These are phyloP conservation scores for Capsicum rhomboideum DNA, from an alignment of 257 asterid species.

Conservation along the genomic window DNA sequence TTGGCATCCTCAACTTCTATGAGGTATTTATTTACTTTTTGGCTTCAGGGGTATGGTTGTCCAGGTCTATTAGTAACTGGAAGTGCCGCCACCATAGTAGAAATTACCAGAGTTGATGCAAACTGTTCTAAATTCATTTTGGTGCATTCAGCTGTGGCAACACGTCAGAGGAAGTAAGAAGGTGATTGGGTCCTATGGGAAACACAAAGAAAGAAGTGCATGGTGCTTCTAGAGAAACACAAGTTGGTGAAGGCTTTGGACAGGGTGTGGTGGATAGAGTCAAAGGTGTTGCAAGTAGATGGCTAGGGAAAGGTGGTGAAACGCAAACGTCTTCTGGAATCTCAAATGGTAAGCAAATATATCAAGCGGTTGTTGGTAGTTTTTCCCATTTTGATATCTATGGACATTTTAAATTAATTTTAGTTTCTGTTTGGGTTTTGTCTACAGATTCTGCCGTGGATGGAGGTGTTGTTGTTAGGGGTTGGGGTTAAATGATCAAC, in stretches of 20 bases:
- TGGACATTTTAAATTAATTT: no score
- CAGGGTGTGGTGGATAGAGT: constrained; percentile 39
- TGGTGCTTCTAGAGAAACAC: constrained; percentile 11
- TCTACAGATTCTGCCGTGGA: not conserved
- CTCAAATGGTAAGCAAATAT: not conserved
- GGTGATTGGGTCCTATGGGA: constrained; percentile 23
- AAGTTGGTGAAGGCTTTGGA: constrained; percentile 22
- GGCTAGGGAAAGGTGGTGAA: constrained; percentile 48
- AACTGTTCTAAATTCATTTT: constrained; percentile 84
- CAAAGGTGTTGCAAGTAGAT: constrained; percentile 41
- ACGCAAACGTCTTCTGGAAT: not conserved
- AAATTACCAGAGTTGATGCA: constrained; percentile 91
- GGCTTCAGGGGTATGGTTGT: constrained; percentile 81
- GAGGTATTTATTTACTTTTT: not conserved
- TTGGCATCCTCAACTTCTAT: not conserved
- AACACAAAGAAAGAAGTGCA: constrained; percentile 29
- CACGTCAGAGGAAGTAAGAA: constrained; percentile 37
- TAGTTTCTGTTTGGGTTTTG: no score
- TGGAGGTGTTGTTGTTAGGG: not conserved
- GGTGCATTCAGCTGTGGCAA: constrained; percentile 87
- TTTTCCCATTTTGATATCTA: no score
- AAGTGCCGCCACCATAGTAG: constrained; percentile 68
- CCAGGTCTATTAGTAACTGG: constrained; percentile 74
- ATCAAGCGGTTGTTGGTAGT: no score
- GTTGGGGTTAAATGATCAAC: not conserved